phyloP scores from a whole-genome alignment of 179 eudicot species.

The Silene noctiflora region DNA sequence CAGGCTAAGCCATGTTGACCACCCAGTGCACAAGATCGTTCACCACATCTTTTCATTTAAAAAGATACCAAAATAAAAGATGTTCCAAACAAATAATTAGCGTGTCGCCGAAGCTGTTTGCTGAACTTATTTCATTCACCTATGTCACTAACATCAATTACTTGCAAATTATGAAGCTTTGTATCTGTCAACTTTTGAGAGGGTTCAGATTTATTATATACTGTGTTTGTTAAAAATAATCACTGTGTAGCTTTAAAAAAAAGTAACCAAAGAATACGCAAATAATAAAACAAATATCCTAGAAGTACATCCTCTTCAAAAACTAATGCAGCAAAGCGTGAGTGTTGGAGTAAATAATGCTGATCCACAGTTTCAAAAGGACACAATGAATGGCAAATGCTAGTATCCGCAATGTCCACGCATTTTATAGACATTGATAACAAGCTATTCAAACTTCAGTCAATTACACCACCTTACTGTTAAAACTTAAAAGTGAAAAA shows the following conservation, averaged over 20 bases:
- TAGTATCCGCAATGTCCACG: background rate
- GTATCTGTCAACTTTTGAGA: background rate
- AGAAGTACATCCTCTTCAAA: background rate
- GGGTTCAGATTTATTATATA: background rate
- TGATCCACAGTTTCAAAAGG: background rate
- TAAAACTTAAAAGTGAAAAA: background rate
- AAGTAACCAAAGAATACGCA: background rate
- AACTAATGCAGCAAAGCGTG: background rate
- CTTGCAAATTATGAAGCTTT: background rate
- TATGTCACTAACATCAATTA: background rate
- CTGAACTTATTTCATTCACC: background rate
- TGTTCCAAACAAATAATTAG: background rate
- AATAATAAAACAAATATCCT: background rate
- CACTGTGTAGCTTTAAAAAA: background rate
- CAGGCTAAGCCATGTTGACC: conserved; percentile 5
- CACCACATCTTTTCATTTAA: background rate
- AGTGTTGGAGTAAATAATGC: background rate
- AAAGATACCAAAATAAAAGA: background rate
- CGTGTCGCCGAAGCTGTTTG: background rate
- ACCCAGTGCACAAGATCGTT: background rate
- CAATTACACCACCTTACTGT: background rate
- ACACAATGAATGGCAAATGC: background rate
- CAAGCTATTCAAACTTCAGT: background rate
- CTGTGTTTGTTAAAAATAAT: too few relatives aligned
- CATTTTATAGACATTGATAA: background rate